phyloP scores from a whole-genome alignment of 768 basidiomycete species.

The Lactarius evosmus region DNA sequence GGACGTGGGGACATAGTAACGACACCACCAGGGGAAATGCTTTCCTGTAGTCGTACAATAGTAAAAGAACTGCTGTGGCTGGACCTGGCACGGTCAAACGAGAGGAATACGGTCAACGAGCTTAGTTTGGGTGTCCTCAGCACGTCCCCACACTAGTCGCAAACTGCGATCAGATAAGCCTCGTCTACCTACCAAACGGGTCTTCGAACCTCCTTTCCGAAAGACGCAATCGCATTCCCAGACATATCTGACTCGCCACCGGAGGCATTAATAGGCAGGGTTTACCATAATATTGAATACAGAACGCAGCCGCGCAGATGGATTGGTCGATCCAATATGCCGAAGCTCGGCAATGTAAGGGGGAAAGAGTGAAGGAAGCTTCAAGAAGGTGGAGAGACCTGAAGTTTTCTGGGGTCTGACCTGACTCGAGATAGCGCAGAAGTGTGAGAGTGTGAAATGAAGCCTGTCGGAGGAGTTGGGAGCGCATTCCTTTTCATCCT shows the following conservation, averaged over 20 bases:
- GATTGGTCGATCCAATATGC: slow-evolving; percentile 16
- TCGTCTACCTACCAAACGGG: background rate
- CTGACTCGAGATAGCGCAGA: slow-evolving; percentile 11
- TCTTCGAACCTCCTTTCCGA: slow-evolving; percentile 7
- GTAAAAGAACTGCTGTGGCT: background rate
- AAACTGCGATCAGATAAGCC: slow-evolving; percentile 10
- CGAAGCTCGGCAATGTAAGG: background rate
- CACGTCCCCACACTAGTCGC: slow-evolving; percentile 4
- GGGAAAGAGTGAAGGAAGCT: slow-evolving; percentile 4
- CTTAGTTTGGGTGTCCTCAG: slow-evolving; percentile 7
- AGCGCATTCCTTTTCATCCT: slow-evolving; percentile 1
- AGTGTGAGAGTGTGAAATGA: slow-evolving; percentile 4
- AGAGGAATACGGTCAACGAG: background rate
- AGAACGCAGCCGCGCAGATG: slow-evolving; percentile 21
- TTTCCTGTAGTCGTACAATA: background rate
- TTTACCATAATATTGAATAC: slow-evolving; percentile 4
- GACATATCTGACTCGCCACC: slow-evolving; percentile 11
- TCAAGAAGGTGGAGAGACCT: background rate
- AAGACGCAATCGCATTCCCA: slow-evolving; percentile 1
- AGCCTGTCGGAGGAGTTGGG: background rate
- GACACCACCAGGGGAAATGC: too few species aligned
- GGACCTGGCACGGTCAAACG: background rate
- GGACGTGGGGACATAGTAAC: background rate
- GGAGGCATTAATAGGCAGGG: slow-evolving; percentile 21
- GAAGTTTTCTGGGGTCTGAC: slow-evolving; percentile 22